Percentiles rank a stretch among this genome's conserved stretches.
phyloP scores from a whole-genome alignment of 169 alveolate species.

The Cryptosporidium sp. region DNA sequence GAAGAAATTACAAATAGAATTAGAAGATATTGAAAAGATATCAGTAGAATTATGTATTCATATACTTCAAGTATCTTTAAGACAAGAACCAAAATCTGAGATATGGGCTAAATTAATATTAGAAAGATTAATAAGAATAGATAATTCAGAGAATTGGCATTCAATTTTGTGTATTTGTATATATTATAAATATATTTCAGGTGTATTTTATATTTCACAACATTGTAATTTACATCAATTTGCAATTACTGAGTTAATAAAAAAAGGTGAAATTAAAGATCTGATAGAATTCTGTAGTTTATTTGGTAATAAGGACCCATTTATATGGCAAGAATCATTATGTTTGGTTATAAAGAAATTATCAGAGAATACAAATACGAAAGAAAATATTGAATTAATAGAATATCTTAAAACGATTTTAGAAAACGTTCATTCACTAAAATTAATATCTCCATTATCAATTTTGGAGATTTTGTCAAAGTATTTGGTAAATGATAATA shows the following conservation, averaged over 20 bases:
- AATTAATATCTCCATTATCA: constrained; percentile 58
- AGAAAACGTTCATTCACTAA: constrained; percentile 19
- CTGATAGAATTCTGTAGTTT: constrained; percentile 58
- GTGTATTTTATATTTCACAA: constrained; percentile 39
- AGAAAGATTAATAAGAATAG: constrained; percentile 47
- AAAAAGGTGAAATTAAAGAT: constrained; percentile 35
- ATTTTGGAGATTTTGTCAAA: constrained; percentile 59
- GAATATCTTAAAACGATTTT: constrained; percentile 15
- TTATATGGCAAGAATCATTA: constrained; percentile 59
- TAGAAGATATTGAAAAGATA: constrained; percentile 47
- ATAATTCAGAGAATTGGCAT: constrained; percentile 71
- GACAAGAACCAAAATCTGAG: constrained; percentile 35
- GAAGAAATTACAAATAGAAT: constrained; percentile 2
- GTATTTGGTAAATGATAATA: constrained; percentile 9
- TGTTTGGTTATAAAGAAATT: constrained; percentile 25
- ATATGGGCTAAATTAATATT: constrained; percentile 43
- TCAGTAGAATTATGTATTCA: constrained; percentile 60
- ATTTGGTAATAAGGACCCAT: constrained; percentile 59
- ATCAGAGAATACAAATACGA: neutral
- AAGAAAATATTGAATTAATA: neutral
- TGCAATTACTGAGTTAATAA: constrained; percentile 38
- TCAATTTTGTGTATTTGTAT: constrained; percentile 64
- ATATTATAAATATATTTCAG: constrained; percentile 31
- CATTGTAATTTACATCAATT: constrained; percentile 58
- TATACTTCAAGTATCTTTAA: constrained; percentile 54